phyloP scores from a whole-genome alignment of 1,139 yeast genomes.

The Zygotorulaspora mrakii region DNA sequence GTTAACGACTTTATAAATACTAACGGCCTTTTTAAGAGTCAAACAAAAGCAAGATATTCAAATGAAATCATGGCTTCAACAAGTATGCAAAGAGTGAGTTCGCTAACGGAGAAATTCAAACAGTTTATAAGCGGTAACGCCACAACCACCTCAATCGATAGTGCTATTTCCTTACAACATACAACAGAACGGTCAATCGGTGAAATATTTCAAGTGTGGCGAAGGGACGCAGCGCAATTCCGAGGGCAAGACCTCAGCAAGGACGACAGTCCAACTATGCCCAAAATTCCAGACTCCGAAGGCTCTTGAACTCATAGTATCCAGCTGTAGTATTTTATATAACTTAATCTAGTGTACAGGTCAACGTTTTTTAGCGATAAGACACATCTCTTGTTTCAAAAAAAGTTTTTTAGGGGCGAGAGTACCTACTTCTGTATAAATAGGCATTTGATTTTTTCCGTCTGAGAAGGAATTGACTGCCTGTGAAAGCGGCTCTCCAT shows the following conservation, averaged over 20 bases:
- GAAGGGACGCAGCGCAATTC: slow-evolving; percentile 9
- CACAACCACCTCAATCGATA: background rate
- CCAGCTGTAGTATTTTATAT: no score
- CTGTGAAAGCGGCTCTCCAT: no score
- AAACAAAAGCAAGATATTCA: background rate
- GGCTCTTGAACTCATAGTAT: no score
- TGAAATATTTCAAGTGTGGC: slow-evolving; percentile 13
- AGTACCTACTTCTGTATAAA: no score
- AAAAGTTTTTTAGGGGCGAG: no score
- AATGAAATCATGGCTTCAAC: slow-evolving; percentile 3
- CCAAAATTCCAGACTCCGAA: no score
- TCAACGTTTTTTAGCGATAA: no score
- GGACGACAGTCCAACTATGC: no score
- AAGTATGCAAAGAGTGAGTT: slow-evolving; percentile 11
- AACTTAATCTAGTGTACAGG: no score
- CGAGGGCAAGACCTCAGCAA: background rate
- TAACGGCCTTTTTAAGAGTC: slow-evolving; percentile 12
- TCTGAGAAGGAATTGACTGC: no score
- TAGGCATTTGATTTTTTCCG: no score
- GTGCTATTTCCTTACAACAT: background rate
- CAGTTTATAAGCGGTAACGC: slow-evolving; percentile 10
- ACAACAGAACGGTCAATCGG: slow-evolving; percentile 7
- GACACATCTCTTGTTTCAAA: no score
- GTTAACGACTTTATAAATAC: slow-evolving; percentile 20
- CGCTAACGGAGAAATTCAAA: slow-evolving; percentile 10